Evolutionary conservation across 1,284 basidiomycete species (phyloP).

Genomic region (Microbotryum scabiosae): DNA sequence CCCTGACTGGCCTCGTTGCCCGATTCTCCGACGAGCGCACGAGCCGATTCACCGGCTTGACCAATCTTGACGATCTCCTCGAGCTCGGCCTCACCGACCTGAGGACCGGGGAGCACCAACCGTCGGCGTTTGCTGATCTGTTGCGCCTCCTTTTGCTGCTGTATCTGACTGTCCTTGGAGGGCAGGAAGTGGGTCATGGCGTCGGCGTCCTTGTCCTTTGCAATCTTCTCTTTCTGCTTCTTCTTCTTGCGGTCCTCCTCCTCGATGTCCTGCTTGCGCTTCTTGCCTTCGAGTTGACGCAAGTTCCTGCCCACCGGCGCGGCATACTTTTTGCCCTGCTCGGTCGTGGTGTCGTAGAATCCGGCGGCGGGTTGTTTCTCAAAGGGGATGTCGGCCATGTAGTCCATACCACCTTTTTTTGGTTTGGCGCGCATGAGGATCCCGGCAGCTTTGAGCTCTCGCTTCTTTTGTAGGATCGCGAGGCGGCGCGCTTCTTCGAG

Average conservation of each 20-base stretch:
- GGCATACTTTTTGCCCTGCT: constrained; percentile 75
- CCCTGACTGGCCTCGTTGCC: constrained; percentile 76
- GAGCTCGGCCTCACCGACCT: constrained; percentile 90
- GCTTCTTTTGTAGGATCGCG: constrained; percentile 93
- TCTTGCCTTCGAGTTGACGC: constrained; percentile 70
- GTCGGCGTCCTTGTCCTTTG: constrained; percentile 44
- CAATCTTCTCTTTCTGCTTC: constrained; percentile 57
- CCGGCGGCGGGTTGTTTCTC: constrained; percentile 92
- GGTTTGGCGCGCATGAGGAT: constrained; percentile 77
- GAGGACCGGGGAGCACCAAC: constrained; percentile 76
- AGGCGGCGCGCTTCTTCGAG: constrained; percentile 90
- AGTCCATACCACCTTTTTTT: constrained; percentile 97
- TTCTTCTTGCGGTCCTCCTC: constrained; percentile 77
- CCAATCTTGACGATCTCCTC: constrained; percentile 99
- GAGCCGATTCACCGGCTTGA: constrained; percentile 78
- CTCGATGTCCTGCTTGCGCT: constrained; percentile 84
- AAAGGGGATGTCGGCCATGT: constrained; percentile 97
- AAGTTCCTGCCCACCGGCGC: constrained; percentile 89
- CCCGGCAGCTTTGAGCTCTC: constrained; percentile 94
- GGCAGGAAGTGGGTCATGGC: constrained; percentile 87
- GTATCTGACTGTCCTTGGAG: constrained; percentile 90
- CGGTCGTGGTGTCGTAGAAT: constrained; percentile 95
- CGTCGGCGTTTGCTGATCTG: constrained; percentile 82
- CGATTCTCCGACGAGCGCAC: constrained; percentile 63
- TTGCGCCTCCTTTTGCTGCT: constrained; percentile 93